Evolutionary conservation across 371 early-diverging fungal genomes (phyloP), one percentile per base, ranked within the genome.

Genomic region (Thermomucor indicae-seudaticae): DNA sequence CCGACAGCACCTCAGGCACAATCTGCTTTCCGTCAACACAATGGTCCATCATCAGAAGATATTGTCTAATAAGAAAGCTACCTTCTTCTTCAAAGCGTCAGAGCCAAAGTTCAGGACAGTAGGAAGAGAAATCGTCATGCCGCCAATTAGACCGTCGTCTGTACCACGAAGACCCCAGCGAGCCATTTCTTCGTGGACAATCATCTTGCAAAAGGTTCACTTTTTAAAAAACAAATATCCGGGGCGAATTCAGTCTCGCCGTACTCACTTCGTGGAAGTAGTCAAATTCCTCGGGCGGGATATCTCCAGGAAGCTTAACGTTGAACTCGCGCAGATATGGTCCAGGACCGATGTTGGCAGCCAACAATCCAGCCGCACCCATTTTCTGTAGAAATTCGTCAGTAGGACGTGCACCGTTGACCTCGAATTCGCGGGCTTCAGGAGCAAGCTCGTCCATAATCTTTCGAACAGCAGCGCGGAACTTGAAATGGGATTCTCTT

Each of bases 111-210:
- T 60, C 34, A 65, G 47, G 23, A 85, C 63, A n/a, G 86, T 81
- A 29, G 86, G 86, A 3, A 84, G 58, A 43, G 55, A 66, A 43
- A 72, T 69, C 6, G 57, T 55, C 49, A 69, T 50, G 43, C 72
- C 72, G 51, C 57, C 58, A 20, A 50, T 52, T 14, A 72, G n/a
- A 39, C 75, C 79, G 59, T 71, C 43, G 50, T 32, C 78, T 14
- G 50, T 51, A 30, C 62, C 70, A 34, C 57, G 63, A 12, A 60
- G 22, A 38, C 38, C 32, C 42, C 49, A 45, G 32, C 92, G 84
- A 31, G 84, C 75, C 25, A 87, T 59, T 66, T 91, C 93, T 55
- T 90, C 90, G 55, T 77, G 70, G 30, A 87, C 68, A 48, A 92
- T 81, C 51, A 89, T 54, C 40, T 44, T 5, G 14, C 16, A 7